Conservation (phyloP, 768 basidiomycete genomes). For the Trametes meyenii region DNA sequence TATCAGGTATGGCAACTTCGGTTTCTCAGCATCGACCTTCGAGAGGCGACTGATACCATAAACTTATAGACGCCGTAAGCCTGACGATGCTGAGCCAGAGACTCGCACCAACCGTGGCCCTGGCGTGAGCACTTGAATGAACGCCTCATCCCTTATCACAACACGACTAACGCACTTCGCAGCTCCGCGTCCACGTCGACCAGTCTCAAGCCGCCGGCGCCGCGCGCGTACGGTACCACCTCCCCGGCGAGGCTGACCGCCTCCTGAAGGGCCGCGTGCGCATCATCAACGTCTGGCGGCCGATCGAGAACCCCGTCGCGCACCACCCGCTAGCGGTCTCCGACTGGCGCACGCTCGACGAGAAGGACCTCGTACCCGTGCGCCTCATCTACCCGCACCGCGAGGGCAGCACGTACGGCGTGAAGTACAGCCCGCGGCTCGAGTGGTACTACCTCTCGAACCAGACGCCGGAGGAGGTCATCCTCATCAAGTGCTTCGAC, state of each 20-base stretch:
- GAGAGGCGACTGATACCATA: not conserved
- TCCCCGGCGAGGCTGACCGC: constrained; percentile 43
- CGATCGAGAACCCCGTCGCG: constrained; percentile 40
- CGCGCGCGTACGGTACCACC: constrained; percentile 42
- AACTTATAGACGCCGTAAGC: constrained; percentile 6
- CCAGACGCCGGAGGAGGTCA: constrained; percentile 42
- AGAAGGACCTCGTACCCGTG: constrained; percentile 39
- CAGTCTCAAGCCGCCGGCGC: constrained; percentile 39
- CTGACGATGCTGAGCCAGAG: not conserved
- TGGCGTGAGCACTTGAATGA: not conserved
- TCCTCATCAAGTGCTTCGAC: constrained; percentile 45
- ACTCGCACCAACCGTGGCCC: not conserved
- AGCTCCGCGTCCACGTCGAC: constrained; percentile 46
- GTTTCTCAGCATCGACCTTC: constrained; percentile 1
- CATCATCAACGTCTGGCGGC: constrained; percentile 50
- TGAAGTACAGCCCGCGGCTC: constrained; percentile 37
- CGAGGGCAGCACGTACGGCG: constrained; percentile 38
- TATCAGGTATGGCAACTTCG: constrained; percentile 38
- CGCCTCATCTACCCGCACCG: constrained; percentile 38
- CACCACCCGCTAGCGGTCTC: constrained; percentile 44
- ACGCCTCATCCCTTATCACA: not conserved
- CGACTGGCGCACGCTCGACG: constrained; percentile 42
- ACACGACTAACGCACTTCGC: not conserved
- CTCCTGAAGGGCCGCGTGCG: constrained; percentile 42
- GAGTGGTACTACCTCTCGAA: constrained; percentile 42